These are phyloP conservation scores for Jackrogersella minutella DNA, from an alignment of 495 filamentous ascomycete species.

Conservation along the genomic window DNA sequence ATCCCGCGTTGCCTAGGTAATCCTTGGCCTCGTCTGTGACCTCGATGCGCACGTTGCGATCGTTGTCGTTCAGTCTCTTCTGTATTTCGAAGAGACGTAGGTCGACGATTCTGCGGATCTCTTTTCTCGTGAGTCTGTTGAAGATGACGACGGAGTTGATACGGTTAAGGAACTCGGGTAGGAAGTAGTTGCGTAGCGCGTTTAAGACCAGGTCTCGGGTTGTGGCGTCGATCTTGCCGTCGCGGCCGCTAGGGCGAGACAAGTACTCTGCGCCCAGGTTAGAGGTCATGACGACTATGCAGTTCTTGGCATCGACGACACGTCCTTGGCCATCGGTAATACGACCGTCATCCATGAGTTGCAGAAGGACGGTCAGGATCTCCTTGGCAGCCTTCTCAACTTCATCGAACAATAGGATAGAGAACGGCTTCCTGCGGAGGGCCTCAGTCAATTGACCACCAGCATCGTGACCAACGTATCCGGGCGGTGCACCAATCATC, in stretches of 20 bases:
- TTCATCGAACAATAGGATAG: slow-evolving; percentile 96
- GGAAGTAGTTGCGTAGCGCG: slow-evolving; percentile 90
- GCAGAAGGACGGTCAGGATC: slow-evolving; percentile 92
- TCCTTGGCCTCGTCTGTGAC: slow-evolving; percentile 86
- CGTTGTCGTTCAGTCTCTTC: slow-evolving; percentile 80
- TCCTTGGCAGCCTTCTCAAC: slow-evolving; percentile 99
- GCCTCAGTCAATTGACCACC: slow-evolving; percentile 96
- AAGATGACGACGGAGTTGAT: slow-evolving; percentile 97
- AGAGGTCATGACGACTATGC: slow-evolving; percentile 98
- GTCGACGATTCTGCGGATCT: slow-evolving; percentile 97
- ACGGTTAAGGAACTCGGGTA: slow-evolving; percentile 97
- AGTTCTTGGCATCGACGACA: slow-evolving; percentile 93
- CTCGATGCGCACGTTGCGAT: slow-evolving; percentile 78
- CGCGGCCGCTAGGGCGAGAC: slow-evolving; percentile 73
- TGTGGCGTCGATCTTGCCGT: slow-evolving; percentile 87
- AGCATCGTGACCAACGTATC: slow-evolving; percentile 95
- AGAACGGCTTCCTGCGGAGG: slow-evolving; percentile 92
- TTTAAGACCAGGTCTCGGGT: slow-evolving; percentile 89
- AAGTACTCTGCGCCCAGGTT: slow-evolving; percentile 96
- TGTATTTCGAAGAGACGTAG: slow-evolving; percentile 89
- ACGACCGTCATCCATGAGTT: slow-evolving; percentile 98
- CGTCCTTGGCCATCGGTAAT: slow-evolving; percentile 98
- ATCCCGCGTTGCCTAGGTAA: slow-evolving; percentile 86
- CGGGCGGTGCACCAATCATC: slow-evolving; percentile 97
- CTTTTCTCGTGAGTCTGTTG: slow-evolving; percentile 86